phyloP scores from a whole-genome alignment of 2,329 filamentous ascomycete genomes.

The Penicillium sp. region DNA sequence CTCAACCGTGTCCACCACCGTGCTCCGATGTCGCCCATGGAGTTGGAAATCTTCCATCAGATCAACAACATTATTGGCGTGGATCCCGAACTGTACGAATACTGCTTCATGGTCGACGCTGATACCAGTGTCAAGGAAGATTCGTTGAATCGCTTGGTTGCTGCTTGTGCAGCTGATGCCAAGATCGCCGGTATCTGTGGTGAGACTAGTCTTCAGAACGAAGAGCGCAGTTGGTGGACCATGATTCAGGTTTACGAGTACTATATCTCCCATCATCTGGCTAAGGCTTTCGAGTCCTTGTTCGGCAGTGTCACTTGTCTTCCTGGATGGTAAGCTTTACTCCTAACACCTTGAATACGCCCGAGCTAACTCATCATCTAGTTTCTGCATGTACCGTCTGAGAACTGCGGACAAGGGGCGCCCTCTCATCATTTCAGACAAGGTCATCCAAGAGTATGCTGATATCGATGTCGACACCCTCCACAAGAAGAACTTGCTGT shows the following conservation, averaged over 20 bases:
- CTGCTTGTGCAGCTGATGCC: constrained; percentile 88
- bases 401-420: constrained; percentile 92
- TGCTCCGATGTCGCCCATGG: constrained; percentile 90
- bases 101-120: constrained; percentile 95
- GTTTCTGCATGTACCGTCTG: constrained; percentile 99
- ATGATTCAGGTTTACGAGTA: constrained; percentile 99
- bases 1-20: constrained; percentile 97
- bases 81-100: constrained; percentile 96
- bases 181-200: constrained; percentile 98
- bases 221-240: constrained; percentile 95
- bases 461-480: constrained; percentile 90
- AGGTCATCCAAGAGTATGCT: constrained; percentile 84
- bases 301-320: constrained; percentile 99
- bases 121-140: constrained; percentile 95
- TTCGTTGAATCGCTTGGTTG: constrained; percentile 88
- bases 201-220: constrained; percentile 94
- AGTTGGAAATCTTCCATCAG: constrained; percentile 98
- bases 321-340: constrained; percentile 86
- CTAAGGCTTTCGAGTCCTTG: constrained; percentile 96
- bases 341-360: background rate
- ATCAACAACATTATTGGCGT: constrained; percentile 99
- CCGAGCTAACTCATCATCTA: constrained; percentile 50
- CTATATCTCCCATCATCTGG: constrained; percentile 95
- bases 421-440: constrained; percentile 90
- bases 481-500: constrained; percentile 91